Evolutionary conservation across 2,329 filamentous ascomycete genomes (phyloP), one percentile per base, ranked within the genome.

Genomic region (Didymella keratinophila): DNA sequence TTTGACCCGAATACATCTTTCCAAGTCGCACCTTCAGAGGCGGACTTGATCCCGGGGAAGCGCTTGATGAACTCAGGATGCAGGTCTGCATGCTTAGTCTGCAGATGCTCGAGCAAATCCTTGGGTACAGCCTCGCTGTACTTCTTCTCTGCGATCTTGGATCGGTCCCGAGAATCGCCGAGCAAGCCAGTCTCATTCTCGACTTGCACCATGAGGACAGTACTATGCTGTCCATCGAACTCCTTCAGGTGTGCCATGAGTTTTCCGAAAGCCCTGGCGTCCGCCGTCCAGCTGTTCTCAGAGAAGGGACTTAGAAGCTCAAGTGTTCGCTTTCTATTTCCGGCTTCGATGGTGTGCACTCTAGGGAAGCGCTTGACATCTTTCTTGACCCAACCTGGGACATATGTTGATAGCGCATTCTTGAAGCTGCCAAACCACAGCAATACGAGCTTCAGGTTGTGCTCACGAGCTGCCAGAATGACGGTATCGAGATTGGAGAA

Each of bases 171-270:
- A 8, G 79, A 84, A 62, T 85, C 83, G 0, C 83, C 82, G 0
- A 85, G 71, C 0, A 85, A 58, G 0, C 84, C 83, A 0, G 77
- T 78, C 70, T 86, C 83, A 41, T 86, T 86, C 68, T 86, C 81
- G n/a, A 86, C 83, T 60, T 86, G 83, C 0, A 85, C 78, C 83
- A 85, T 85, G 2, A 86, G 61, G 0, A 86, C 82, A 0, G 82
- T 86, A 2, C 73, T 77, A 42, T 84, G 75, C 11, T 76, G 67
- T 1, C 70, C 71, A 44, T 85, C 82, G 4, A 84, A 65, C 2
- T 80, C 70, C 7, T 78, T 77, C 11, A 81, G 45, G 49, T 81
- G 78, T 5, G 61, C 58, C 71, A 81, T 71, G 10, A 82, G 65
- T 32, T 60, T 65, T 1, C 57, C 54, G 58, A 81, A 82, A 1